Conservation (phyloP, 208 protist species). For the Leishmania aethiopica region DNA sequence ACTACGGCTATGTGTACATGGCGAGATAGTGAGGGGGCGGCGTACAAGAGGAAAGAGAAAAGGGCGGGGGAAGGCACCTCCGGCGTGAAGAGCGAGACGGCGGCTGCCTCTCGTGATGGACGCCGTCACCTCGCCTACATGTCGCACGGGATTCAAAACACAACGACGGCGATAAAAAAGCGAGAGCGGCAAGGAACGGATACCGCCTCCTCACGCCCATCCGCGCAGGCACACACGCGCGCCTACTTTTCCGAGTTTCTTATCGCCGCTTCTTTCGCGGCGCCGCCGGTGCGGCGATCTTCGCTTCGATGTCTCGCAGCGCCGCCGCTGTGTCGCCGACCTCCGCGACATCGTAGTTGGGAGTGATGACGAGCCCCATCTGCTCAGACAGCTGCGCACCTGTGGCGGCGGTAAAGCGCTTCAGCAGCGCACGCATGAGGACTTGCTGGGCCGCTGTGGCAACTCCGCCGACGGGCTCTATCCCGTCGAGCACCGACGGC, state of each 20-base stretch:
- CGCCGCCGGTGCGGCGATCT: neutral
- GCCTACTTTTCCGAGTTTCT: neutral
- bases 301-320: constrained; percentile 26
- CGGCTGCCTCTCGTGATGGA: neutral
- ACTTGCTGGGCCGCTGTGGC: constrained; percentile 46
- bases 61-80: neutral
- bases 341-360: constrained; percentile 50
- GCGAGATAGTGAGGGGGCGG: no score
- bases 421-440: constrained; percentile 50
- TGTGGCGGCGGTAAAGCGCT: constrained; percentile 39
- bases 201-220: neutral
- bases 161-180: neutral
- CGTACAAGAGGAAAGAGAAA: neutral
- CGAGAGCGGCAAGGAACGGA: neutral
- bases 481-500: constrained; percentile 16
- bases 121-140: neutral
- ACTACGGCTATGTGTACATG: no score
- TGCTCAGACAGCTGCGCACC: constrained; percentile 47
- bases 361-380: constrained; percentile 41
- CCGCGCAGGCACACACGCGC: neutral
- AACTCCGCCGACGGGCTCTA: constrained; percentile 41
- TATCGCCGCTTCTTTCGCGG: neutral
- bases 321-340: constrained; percentile 50
- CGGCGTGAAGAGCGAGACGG: neutral
- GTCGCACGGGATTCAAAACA: neutral